Evolutionary conservation across 371 early-diverging fungal genomes (phyloP), one percentile per base, ranked within the genome.

Genomic region (Lichtheimia ornata): DNA sequence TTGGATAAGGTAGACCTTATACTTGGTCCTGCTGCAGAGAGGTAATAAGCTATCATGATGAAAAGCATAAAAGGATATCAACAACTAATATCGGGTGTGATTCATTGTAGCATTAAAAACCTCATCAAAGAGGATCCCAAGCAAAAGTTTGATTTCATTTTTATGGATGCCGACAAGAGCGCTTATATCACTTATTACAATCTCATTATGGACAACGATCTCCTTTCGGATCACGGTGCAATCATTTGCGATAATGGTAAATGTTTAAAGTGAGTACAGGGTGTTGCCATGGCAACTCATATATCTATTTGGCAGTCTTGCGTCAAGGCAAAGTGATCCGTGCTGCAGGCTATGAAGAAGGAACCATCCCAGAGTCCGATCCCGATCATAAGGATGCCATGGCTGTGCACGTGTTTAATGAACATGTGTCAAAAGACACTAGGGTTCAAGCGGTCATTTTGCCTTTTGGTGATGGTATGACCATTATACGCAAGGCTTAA

Each of bases 401-500:
- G 50, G 65, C 81, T 5, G 44, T 88, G 5, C 77, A 87, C 43
- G 64, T 59, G 0, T 91, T 91, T 58, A 91, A 91, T 67, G 72
- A 79, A 59, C 71, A 88, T 61, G 77, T 91, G 11, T 54, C 53
- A 13, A 61, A 74, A 1, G 92, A 91, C 41, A 71, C 76, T 15
- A 77, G 90, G 44, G 76, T 81, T 0, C 87, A 87, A 40, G 75
- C 76, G 0, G 70, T 85, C 7, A 57, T 89, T 40, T 62, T 91
- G 44, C 91, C 91, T 2, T 41, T 83, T 11, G 85, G 84, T 69
- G 90, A 89, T 51, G 91, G 91, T 0, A 50, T 90, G 17, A 77
- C 80, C 5, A 60, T 91, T 14, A 83, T 90, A 79, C 17, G 79
- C 87, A 2, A 53, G 53, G 35, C 11, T 11, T 35, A 35, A 35